Evolutionary conservation across 768 basidiomycete genomes (phyloP).

Genomic region (Guyanaporus albipodus): DNA sequence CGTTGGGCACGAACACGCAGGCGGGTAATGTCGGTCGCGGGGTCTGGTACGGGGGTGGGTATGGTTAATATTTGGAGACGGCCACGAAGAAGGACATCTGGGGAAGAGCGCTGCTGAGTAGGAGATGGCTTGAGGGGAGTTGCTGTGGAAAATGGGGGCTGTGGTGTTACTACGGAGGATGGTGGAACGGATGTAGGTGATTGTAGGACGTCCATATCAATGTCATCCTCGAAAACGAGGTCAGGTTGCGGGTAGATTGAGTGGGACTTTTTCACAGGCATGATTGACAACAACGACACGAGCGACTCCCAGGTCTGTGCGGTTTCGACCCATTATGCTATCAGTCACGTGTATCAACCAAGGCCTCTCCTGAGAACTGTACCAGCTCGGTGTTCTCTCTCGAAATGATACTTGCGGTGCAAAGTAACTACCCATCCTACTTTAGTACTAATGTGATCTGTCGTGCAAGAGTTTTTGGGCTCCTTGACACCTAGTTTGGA

Average conservation of each 20-base stretch:
- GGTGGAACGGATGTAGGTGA: neutral
- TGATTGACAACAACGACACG: constrained; percentile 18
- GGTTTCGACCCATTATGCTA: neutral
- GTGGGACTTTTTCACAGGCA: constrained; percentile 22
- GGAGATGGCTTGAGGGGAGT: constrained; percentile 7
- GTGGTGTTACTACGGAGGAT: constrained; percentile 2
- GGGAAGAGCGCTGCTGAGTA: constrained; percentile 19
- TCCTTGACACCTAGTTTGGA: constrained; percentile 23
- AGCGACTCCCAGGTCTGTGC: constrained; percentile 16
- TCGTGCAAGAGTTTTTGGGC: constrained; percentile 15
- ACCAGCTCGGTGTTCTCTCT: no score
- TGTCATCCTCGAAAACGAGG: constrained; percentile 34
- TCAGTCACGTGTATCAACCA: constrained; percentile 15
- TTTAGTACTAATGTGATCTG: neutral
- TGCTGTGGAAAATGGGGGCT: constrained; percentile 16
- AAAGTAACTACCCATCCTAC: no score
- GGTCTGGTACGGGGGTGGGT: constrained; percentile 37
- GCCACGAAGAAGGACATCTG: constrained; percentile 5
- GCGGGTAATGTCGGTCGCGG: constrained; percentile 71
- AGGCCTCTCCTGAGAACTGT: no score
- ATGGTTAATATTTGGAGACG: constrained; percentile 10
- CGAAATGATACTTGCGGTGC: no score
- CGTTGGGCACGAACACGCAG: constrained; percentile 67
- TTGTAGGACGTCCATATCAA: constrained; percentile 28
- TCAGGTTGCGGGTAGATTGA: constrained; percentile 19